Evolutionary conservation across 331 rosid genomes (phyloP).

Genomic region (Phaseolus coccineus): DNA sequence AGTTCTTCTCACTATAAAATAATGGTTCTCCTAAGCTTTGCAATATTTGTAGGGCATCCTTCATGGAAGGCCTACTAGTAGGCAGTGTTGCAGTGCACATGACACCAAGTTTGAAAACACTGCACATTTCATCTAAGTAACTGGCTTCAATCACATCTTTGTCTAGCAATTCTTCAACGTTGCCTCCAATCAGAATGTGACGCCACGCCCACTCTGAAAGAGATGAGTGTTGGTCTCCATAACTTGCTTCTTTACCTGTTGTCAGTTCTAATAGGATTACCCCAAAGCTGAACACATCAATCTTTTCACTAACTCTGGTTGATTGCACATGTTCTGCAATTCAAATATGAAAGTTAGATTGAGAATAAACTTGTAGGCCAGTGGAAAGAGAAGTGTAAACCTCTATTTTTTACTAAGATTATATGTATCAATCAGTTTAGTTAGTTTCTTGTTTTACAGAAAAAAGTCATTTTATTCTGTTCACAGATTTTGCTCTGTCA

Average conservation of each 20-base stretch:
- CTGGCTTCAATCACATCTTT: conserved; percentile 58
- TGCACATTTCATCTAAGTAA: conserved; percentile 55
- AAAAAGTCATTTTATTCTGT: no score
- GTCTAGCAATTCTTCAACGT: conserved; percentile 61
- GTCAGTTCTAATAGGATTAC: conserved; percentile 48
- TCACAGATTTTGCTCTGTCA: no score
- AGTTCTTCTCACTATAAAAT: conserved; percentile 22
- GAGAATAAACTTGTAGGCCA: neutral
- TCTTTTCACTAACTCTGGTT: conserved; percentile 47
- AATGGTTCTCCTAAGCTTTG: conserved; percentile 33
- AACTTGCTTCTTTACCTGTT: conserved; percentile 49
- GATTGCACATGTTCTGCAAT: conserved; percentile 71
- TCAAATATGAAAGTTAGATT: conserved; percentile 15
- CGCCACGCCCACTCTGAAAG: conserved; percentile 51
- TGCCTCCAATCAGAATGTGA: conserved; percentile 49
- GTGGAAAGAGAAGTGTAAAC: neutral
- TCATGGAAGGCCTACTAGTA: conserved; percentile 49
- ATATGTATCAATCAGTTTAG: neutral
- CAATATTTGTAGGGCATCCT: conserved; percentile 37
- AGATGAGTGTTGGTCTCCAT: conserved; percentile 47
- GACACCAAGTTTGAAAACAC: conserved; percentile 48
- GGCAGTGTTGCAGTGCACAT: conserved; percentile 47
- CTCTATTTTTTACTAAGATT: neutral
- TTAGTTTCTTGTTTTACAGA: neutral
- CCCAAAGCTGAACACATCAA: conserved; percentile 51